A percentile compares a stretch with the other conserved stretches of the same genome.
phyloP scores from a whole-genome alignment of 208 protist genomes.

The Acanthamoeba polyphaga region DNA sequence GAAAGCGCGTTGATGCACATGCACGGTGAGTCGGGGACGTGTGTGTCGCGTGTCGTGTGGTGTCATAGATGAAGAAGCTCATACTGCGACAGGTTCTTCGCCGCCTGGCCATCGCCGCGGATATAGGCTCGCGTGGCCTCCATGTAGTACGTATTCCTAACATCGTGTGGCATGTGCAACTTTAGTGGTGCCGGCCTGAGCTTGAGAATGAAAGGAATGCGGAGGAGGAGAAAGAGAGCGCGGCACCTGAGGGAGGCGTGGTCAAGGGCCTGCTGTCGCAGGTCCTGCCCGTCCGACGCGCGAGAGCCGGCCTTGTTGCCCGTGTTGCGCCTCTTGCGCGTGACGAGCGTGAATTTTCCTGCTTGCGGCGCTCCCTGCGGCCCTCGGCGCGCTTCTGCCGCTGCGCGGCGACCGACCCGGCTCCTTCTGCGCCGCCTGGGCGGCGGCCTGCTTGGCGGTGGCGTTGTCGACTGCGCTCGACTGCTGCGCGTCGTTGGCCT shows the following conservation, averaged over 20 bases:
- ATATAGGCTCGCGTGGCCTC: conserved; percentile 53
- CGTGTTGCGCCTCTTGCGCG: neutral
- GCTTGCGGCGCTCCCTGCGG: neutral
- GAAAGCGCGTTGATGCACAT: neutral
- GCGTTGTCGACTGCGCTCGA: neutral
- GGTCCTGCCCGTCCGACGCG: neutral
- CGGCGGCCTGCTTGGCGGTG: neutral
- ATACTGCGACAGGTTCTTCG: neutral
- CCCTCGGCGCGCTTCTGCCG: neutral
- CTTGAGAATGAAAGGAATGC: too few species aligned
- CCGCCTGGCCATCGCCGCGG: conserved; percentile 5
- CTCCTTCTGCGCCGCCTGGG: neutral
- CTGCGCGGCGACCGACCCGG: too few species aligned
- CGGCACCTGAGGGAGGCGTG: neutral
- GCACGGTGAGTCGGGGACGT: neutral
- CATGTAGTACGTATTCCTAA: conserved; percentile 37
- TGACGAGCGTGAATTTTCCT: conserved; percentile 6
- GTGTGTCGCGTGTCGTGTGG: neutral
- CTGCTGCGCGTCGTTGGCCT: neutral
- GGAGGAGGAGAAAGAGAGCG: neutral
- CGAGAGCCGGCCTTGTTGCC: neutral
- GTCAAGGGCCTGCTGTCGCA: neutral
- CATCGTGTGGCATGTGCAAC: too few species aligned
- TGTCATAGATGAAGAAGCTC: too few species aligned
- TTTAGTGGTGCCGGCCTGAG: too few species aligned